Conservation (phyloP, 1,284 basidiomycete genomes). For the Austroboletus rostrupii region DNA sequence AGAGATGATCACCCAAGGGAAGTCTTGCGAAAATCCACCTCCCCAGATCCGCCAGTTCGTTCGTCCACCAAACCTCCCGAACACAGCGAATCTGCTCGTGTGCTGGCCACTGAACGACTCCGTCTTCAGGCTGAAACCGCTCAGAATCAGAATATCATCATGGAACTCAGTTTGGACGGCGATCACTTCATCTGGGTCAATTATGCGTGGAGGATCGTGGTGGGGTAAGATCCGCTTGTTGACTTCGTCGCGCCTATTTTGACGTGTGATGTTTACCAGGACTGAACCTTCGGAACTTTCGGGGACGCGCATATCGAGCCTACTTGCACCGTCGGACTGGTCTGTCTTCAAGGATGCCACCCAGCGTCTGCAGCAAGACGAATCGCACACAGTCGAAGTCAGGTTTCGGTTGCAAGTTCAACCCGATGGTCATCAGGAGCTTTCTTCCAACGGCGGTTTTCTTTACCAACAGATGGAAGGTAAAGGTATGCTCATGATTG, state of each 20-base stretch:
- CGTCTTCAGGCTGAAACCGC: slow-evolving; percentile 87
- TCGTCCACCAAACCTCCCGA: slow-evolving; percentile 46
- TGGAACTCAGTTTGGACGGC: slow-evolving; percentile 92
- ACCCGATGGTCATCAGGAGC: slow-evolving; percentile 54
- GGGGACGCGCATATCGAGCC: slow-evolving; percentile 76
- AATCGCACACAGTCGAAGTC: slow-evolving; percentile 92
- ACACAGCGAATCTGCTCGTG: slow-evolving; percentile 66
- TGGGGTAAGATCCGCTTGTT: slow-evolving; percentile 64
- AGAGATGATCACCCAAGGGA: slow-evolving; percentile 57
- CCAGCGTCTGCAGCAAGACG: slow-evolving; percentile 81
- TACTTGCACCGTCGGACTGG: slow-evolving; percentile 83
- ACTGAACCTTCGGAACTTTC: slow-evolving; percentile 81
- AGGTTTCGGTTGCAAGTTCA: slow-evolving; percentile 83
- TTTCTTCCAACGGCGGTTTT: slow-evolving; percentile 38
- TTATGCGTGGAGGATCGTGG: slow-evolving; percentile 88
- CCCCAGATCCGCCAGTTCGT: slow-evolving; percentile 32
- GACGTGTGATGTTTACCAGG: slow-evolving; percentile 38
- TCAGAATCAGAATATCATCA: slow-evolving; percentile 90
- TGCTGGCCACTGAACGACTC: slow-evolving; percentile 80
- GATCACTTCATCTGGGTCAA: slow-evolving; percentile 93
- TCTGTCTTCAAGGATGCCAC: slow-evolving; percentile 88
- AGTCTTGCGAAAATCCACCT: slow-evolving; percentile 34
- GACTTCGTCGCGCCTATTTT: slow-evolving; percentile 2
- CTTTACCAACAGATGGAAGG: slow-evolving; percentile 91
- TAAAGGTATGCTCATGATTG: slow-evolving; percentile 98